phyloP scores from a whole-genome alignment of 768 basidiomycete species.

The Rubroboletus satanas region DNA sequence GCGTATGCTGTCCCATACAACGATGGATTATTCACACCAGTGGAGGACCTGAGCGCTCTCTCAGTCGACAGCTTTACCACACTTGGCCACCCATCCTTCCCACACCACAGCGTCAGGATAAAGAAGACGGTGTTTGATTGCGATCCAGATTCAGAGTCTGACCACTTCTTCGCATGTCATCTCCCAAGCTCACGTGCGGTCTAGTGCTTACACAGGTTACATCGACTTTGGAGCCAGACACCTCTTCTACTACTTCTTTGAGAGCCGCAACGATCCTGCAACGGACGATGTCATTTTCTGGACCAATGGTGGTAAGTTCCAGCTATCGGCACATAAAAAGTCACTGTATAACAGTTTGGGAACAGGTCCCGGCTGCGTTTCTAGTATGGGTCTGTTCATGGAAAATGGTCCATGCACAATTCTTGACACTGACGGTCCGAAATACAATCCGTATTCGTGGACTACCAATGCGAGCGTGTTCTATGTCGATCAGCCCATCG shows the following conservation, averaged over 20 bases:
- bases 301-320: conserved; percentile 48
- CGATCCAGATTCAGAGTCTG: conserved; percentile 30
- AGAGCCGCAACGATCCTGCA: conserved; percentile 53
- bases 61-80: conserved; percentile 33
- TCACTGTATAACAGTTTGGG: background rate
- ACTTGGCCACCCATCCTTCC: conserved; percentile 40
- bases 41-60: conserved; percentile 25
- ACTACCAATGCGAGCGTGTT: conserved; percentile 53
- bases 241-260: conserved; percentile 72
- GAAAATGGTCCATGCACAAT: conserved; percentile 32
- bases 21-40: conserved; percentile 29
- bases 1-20: conserved; percentile 9
- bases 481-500: conserved; percentile 42
- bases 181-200: background rate
- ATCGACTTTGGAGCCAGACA: conserved; percentile 61
- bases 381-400: conserved; percentile 63
- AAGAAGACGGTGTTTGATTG: conserved; percentile 32
- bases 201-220: conserved; percentile 58
- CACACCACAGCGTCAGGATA: conserved; percentile 38
- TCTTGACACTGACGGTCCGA: conserved; percentile 41
- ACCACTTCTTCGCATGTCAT: background rate
- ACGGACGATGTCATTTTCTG: conserved; percentile 55
- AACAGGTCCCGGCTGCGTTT: conserved; percentile 47
- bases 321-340: background rate
- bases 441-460: conserved; percentile 45